Base-by-base conservation (phyloP, 2,329 filamentous ascomycete species). In the Fusarium annulatum region DNA sequence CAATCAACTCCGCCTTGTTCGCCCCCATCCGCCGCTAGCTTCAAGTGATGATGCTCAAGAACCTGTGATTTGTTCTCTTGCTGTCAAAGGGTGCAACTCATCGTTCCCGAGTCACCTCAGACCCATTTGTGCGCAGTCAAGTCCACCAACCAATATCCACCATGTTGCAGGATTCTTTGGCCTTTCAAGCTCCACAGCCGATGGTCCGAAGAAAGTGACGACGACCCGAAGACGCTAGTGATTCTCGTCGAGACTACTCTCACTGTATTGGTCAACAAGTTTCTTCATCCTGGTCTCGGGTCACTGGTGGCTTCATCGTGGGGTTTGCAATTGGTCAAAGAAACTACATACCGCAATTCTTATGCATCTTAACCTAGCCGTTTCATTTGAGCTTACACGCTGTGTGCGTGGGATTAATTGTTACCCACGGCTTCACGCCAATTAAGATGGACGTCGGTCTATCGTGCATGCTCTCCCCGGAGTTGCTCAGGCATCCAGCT, bases 201-300 rank as follows among this genome's bases (percentile, higher is more conserved):
- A 78, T 67, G 75, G 69, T 62, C 76, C 76, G 76, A 78, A 77
- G 64, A 56, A 59, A 55, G 52, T 71, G 69, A 78, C 76, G 76
- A 78, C 76, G 76, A 77, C 72, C 76, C 76, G 76, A 77, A 76
- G 67, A 33, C 76, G 73, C 76, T 77, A 78, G 60, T 55, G 41
- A 64, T 71, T 55, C 48, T 65, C n/a, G 56, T 38, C 33, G 39
- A 64, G 55, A 57, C 61, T 51, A 23, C 55, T 48, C 53, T 68
- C 63, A 66, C 57, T 52, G 53, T 67, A 75, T 76, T 78, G 72
- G 76, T 66, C 49, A 58, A 45, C n/a, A 30, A 53, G 30, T 58
- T 26, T 64, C 58, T 61, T 72, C 33, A 68, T 71, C 69, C 68
- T 52, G 58, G 63, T 38, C 30, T 45, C 14, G 23, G 38, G 53